Evolutionary conservation across 2,329 filamentous ascomycete genomes (phyloP), one percentile per base, ranked within the genome.

Genomic region (Parafenestella ontariensis): DNA sequence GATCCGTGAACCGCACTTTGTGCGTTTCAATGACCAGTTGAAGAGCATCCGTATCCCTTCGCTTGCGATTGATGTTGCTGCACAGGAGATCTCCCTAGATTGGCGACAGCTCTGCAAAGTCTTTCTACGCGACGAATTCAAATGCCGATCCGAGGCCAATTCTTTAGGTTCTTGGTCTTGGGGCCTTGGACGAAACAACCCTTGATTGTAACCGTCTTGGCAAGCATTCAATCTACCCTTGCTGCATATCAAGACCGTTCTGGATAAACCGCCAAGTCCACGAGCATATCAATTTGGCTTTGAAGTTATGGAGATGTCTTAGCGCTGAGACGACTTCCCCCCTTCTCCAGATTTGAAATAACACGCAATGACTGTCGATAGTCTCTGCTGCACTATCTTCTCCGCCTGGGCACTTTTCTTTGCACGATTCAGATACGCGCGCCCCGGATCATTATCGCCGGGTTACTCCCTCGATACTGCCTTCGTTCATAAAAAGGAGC

Each of bases 61-160:
- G 18, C 26, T 61, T 26, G 41, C 42, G 37, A 52, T 64, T 49
- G 43, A 66, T 45, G 31, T 48, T 37, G 33, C 47, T 33, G 48
- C 33, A 18, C 55, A 49, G 41, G 21, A 62, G n/a, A 42, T 66
- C 18, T 52, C 51, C 10, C 50, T 65, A 6, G 59, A 64, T 46
- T 65, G 61, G 61, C 56, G 61, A 20, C 50, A 43, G 23, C 55
- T 61, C 8, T 63, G 56, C 52, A 42, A 64, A 28, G 37, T 20
- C 33, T 61, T 62, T 23, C 56, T 58, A 49, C 49, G 37, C 36
- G 50, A 63, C 36, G 47, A 59, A 41, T 53, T 62, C 42, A 61
- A 46, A 48, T 46, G 52, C 43, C 57, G 62, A 31, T 49, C 44
- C 33, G 47, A 49, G n/a, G 43, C 51, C 17, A 49, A 50, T 15